Evolutionary conservation across 805 yeast genomes (phyloP), one percentile per base, ranked within the genome.

Genomic region (Cyberlindnera meyerae): DNA sequence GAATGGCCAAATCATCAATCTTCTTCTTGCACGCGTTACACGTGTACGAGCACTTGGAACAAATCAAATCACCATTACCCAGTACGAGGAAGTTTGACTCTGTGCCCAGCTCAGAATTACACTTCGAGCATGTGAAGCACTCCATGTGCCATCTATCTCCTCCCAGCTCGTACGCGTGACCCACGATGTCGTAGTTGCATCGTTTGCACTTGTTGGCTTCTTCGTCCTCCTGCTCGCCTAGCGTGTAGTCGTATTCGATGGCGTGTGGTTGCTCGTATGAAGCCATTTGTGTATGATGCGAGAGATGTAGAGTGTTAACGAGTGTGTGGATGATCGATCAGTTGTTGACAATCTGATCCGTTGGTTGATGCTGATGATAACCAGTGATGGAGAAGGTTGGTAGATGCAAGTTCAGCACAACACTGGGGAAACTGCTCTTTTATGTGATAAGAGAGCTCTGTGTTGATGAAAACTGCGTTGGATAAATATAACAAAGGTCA

Each of bases 131-230:
- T 31, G 78, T 71, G 62, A 93, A 93, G 62, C 98, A 93, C 44
- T 82, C 74, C 39, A 87, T 82, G 59, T 93, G 98, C 98, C 98
- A 93, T 46, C 96, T 76, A 55, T 87, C 90, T 18, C 83, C 94
- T 17, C 96, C 96, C 33, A 90, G 67, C 57, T 90, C 97, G 57
- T 87, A 93, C 3, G 97, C 97, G 47, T 89, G 94, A 22, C 96
- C 96, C 52, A 86, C 95, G 33, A 90, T 84, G 18, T 81, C 65
- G 39, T 35, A 17, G 11, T 63, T 52, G 46, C 79, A 74, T 36
- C 68, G 51, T 35, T 65, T 60, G 55, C 73, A 68, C 5, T 43
- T 43, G 15, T 65, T 65, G 1, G 51, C 37, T 4, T 51, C 52
- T 2, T 37, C 49, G 5, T 44, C 51, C 18, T 47, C 54, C 17